phyloP scores from a whole-genome alignment of 148 eudicot genomes.

The Rhododendron ferrugineum region DNA sequence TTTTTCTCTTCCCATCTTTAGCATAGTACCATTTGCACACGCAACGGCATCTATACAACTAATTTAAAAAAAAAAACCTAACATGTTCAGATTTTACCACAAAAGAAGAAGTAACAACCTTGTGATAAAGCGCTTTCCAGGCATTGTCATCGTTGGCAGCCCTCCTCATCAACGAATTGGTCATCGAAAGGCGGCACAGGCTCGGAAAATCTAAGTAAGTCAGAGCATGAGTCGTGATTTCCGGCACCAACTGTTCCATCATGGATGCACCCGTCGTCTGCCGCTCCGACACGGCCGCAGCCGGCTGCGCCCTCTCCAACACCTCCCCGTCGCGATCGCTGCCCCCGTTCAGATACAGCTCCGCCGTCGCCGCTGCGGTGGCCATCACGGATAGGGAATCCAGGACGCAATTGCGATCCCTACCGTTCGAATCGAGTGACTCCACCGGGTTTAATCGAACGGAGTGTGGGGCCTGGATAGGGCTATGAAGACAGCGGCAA shows the following conservation, averaged over 20 bases:
- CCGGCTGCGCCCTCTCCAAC: conserved; percentile 32
- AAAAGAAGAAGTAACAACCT: conserved; percentile 32
- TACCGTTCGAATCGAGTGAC: background rate
- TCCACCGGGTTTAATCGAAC: conserved; percentile 24
- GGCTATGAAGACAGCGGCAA: conserved; percentile 20
- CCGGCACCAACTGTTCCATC: conserved; percentile 98
- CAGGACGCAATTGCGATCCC: conserved; percentile 15
- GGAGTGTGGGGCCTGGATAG: conserved; percentile 16
- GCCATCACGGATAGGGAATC: conserved; percentile 14
- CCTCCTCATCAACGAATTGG: conserved; percentile 79
- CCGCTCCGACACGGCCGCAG: conserved; percentile 28
- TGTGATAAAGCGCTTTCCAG: conserved; percentile 91
- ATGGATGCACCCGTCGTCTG: conserved; percentile 75
- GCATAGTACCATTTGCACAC: background rate
- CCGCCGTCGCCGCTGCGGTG: conserved; percentile 19
- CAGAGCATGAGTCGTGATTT: conserved; percentile 83
- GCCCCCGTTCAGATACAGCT: conserved; percentile 11
- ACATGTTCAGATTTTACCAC: background rate
- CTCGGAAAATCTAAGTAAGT: conserved; percentile 92
- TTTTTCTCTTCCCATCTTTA: background rate
- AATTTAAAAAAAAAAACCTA: background rate
- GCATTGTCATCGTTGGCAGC: conserved; percentile 99
- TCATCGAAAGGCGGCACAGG: conserved; percentile 86
- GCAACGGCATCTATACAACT: background rate
- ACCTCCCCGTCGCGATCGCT: conserved; percentile 22